phyloP scores from a whole-genome alignment of 2,329 filamentous ascomycete species.

The Ceratocystis lukuohia region DNA sequence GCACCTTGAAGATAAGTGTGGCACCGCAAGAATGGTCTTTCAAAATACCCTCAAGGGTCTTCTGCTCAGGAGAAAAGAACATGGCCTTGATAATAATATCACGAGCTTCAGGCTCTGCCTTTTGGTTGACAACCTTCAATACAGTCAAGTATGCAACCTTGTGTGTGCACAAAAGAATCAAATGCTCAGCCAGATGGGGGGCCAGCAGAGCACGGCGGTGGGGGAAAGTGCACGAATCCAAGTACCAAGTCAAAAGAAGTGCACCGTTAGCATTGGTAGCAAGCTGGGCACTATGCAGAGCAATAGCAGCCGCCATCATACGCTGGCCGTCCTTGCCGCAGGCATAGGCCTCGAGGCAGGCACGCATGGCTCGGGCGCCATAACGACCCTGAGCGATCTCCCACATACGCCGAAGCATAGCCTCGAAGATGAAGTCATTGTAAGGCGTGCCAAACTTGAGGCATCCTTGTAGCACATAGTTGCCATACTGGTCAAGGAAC shows the following conservation, averaged over 20 bases:
- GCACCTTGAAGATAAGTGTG: constrained; percentile 94
- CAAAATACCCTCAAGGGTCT: constrained; percentile 77
- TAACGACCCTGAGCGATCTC: constrained; percentile 86
- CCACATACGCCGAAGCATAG: constrained; percentile 90
- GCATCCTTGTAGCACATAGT: constrained; percentile 95
- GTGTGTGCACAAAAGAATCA: constrained; percentile 93
- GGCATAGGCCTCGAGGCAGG: constrained; percentile 91
- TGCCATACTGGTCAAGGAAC: constrained; percentile 95
- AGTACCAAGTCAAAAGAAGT: constrained; percentile 87
- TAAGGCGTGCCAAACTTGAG: constrained; percentile 78
- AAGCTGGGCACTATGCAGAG: constrained; percentile 90
- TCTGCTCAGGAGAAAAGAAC: constrained; percentile 81
- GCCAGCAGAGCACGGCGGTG: constrained; percentile 81
- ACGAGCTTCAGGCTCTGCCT: constrained; percentile 81
- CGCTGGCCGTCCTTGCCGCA: constrained; percentile 90
- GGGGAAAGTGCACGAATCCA: constrained; percentile 95
- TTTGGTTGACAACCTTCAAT: constrained; percentile 95
- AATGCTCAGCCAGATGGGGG: constrained; percentile 77
- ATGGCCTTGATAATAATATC: constrained; percentile 81
- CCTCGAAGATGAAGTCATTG: constrained; percentile 96
- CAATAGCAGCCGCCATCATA: constrained; percentile 85
- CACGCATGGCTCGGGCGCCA: constrained; percentile 88
- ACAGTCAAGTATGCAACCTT: constrained; percentile 97
- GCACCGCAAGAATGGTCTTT: constrained; percentile 84
- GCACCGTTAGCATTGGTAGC: constrained; percentile 95